These are phyloP conservation scores for Sinapis alba DNA, from an alignment of 441 rosid species.

Conservation along the genomic window DNA sequence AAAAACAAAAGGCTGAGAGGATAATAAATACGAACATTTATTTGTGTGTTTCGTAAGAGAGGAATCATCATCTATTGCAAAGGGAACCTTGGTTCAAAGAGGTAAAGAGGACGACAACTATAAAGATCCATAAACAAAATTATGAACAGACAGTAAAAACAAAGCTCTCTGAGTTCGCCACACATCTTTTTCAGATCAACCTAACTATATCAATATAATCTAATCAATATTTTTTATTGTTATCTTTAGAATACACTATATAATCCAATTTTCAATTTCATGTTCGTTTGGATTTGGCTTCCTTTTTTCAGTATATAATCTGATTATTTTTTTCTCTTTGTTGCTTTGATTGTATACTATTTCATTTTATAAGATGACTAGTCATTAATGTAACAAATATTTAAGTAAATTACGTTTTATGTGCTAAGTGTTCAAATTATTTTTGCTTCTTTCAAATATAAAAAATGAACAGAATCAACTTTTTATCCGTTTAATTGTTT, in stretches of 20 bases:
- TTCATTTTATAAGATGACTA: neutral
- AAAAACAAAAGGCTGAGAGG: slow-evolving; percentile 12
- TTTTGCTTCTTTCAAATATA: neutral
- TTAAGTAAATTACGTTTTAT: neutral
- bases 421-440: neutral
- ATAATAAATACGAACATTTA: slow-evolving; percentile 16
- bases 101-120: slow-evolving; percentile 22
- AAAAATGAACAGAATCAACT: neutral
- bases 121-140: slow-evolving; percentile 28
- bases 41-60: slow-evolving; percentile 10
- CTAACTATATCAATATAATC: slow-evolving; percentile 3
- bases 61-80: neutral
- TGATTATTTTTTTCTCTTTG: neutral
- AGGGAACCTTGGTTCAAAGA: slow-evolving; percentile 28
- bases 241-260: slow-evolving; percentile 1
- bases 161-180: slow-evolving; percentile 15
- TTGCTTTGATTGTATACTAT: neutral
- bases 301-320: neutral
- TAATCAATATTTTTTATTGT: neutral
- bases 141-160: slow-evolving; percentile 21
- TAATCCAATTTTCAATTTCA: neutral
- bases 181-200: slow-evolving; percentile 10
- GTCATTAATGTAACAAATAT: neutral
- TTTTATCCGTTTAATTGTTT: neutral
- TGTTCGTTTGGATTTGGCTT: neutral